A percentile compares a stretch with the other conserved stretches of the same genome.
Evolutionary conservation across 495 filamentous ascomycete genomes (phyloP).

Genomic region (Penicillium parvum): DNA sequence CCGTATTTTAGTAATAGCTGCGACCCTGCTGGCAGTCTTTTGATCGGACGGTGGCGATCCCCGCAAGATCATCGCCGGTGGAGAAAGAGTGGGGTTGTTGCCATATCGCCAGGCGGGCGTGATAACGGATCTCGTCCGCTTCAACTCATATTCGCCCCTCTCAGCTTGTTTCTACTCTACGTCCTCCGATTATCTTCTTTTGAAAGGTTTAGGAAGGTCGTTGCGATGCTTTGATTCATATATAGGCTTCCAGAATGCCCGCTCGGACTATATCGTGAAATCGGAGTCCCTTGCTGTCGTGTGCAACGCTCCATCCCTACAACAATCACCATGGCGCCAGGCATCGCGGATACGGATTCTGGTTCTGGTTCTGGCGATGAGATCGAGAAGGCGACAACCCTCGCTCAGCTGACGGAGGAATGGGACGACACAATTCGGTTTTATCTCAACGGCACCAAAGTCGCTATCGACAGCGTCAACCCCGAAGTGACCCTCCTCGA

Average conservation of each 20-base stretch:
- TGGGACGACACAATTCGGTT: constrained; percentile 74
- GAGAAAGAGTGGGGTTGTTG: constrained; percentile 10
- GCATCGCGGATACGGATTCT: constrained; percentile 43
- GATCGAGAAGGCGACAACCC: constrained; percentile 35
- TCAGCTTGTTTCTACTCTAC: neutral
- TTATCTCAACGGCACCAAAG: constrained; percentile 93
- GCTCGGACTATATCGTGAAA: constrained; percentile 7
- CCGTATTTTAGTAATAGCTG: constrained; percentile 16
- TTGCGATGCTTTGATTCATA: constrained; percentile 10
- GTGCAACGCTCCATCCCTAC: neutral
- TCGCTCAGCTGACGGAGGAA: constrained; percentile 54
- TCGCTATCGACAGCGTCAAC: constrained; percentile 75
- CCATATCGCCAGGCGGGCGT: neutral
- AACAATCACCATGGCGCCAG: constrained; percentile 54
- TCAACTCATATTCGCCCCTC: constrained; percentile 2
- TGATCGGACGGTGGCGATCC: constrained; percentile 45
- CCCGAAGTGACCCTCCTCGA: constrained; percentile 91
- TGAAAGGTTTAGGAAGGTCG: constrained; percentile 21
- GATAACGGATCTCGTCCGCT: constrained; percentile 1
- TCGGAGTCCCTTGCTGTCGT: neutral
- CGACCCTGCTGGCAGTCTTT: constrained; percentile 2
- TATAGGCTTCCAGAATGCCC: constrained; percentile 10
- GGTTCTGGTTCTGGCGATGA: constrained; percentile 31
- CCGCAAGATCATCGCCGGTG: constrained; percentile 27
- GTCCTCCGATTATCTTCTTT: neutral